Base-by-base conservation (phyloP, 1,284 basidiomycete species). In the Papiliotrema nemorosa region DNA sequence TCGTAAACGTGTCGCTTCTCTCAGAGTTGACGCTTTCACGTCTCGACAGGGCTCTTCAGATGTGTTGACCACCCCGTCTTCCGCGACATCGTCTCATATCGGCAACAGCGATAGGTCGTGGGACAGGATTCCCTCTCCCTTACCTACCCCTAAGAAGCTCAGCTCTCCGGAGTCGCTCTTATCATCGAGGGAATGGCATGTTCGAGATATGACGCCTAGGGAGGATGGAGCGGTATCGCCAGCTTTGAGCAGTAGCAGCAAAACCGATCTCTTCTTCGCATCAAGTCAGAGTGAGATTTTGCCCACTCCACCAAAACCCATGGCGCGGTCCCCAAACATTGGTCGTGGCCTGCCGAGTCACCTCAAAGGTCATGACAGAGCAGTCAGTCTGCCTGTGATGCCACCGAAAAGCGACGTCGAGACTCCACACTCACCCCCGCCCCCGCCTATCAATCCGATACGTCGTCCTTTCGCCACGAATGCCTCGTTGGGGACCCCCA, bases 261-360 rank as follows among this genome's bases (percentile, higher is more conserved):
- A 64, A 47, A 73, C 66, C 6, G 70, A 73, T 37, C 47, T 67
- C 2, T 73, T 73, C 59, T 73, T 73, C 49, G 53, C 63, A 16
- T 53, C 59, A 2, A 39, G 54, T 50, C 52, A 27, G 38, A 43
- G 43, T 10, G 55, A 60, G 42, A 43, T 50, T 7, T 49, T 72
- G n/a, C 69, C 69, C 12, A 45, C 59, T 14, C 69, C 69, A 0
- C 69, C 67, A 1, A 58, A 53, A 52, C 57, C 68, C 5, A 43
- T 67, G 7, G 38, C 52, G 1, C 18, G 53, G 22, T 26, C 53
- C 10, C 20, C 49, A 1, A 48, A 35, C 29, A 44, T 64, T 5
- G 62, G 59, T 13, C 41, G 50, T 20, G 62, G 62, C 4, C 18
- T 58, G 26, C 55, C 58, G 0, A 31, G 13, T 14, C 26, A 38